These are phyloP conservation scores for Yarrowia porcina DNA, from an alignment of 805 yeast genomes.

Conservation along the genomic window DNA sequence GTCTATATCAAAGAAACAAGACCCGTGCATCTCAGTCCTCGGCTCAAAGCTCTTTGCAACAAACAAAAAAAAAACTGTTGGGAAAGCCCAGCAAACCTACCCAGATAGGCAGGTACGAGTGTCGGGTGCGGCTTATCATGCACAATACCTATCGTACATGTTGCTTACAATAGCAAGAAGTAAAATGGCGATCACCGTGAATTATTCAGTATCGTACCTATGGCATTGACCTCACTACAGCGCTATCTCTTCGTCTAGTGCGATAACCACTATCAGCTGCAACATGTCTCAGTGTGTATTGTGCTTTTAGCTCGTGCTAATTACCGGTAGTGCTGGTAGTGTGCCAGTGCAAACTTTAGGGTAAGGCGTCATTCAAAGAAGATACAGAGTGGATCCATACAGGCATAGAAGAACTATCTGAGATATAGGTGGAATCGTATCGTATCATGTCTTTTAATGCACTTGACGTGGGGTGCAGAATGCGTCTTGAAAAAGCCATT, in stretches of 20 bases:
- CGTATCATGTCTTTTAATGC: too few relatives aligned
- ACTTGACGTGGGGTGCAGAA: too few relatives aligned
- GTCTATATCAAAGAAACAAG: not conserved
- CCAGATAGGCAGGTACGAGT: constrained; percentile 1
- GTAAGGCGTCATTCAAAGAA: constrained; percentile 16
- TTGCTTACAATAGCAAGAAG: constrained; percentile 6
- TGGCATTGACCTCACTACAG: too few relatives aligned
- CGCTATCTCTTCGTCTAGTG: too few relatives aligned
- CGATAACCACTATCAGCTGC: constrained; percentile 1
- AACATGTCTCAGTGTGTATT: not conserved
- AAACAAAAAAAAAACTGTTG: constrained; percentile 4
- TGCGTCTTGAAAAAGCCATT: too few relatives aligned
- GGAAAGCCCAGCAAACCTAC: constrained; percentile 21
- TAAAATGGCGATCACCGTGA: too few relatives aligned
- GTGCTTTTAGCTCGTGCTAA: not conserved
- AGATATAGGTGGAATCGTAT: too few relatives aligned
- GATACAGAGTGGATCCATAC: constrained; percentile 4
- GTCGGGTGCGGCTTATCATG: constrained; percentile 16
- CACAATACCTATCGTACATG: not conserved
- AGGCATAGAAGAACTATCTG: too few relatives aligned
- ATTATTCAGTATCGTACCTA: too few relatives aligned
- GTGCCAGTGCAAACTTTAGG: too few relatives aligned
- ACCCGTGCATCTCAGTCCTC: not conserved
- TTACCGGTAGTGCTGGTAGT: too few relatives aligned
- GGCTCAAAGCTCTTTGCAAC: not conserved